phyloP scores from a whole-genome alignment of 768 basidiomycete genomes.

The Kwoniella sp. region DNA sequence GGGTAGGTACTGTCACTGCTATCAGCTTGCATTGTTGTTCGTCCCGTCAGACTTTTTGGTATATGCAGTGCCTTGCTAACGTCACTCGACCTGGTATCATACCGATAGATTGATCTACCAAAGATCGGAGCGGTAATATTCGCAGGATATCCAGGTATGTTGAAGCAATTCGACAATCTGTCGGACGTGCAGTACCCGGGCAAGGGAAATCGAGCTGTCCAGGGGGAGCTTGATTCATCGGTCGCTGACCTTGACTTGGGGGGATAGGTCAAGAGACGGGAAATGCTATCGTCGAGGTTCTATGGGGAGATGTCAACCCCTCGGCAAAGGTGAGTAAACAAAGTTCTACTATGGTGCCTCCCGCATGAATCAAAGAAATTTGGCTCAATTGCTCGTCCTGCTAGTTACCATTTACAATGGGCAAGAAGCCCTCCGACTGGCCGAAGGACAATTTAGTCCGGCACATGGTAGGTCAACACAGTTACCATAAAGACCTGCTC shows the following conservation, averaged over 20 bases:
- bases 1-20: constrained; percentile 29
- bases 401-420: constrained; percentile 54
- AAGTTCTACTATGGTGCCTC: no score
- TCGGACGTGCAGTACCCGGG: no score
- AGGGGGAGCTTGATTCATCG: no score
- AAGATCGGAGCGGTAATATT: constrained; percentile 54
- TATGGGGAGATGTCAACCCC: constrained; percentile 52
- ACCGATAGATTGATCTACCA: constrained; percentile 52
- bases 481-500: no score
- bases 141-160: constrained; percentile 48
- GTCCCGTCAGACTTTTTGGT: no score
- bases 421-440: constrained; percentile 45
- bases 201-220: no score
- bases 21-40: no score
- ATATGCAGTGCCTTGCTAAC: no score
- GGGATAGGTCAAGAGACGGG: constrained; percentile 48
- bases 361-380: no score
- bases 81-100: no score
- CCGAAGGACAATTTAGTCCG: constrained; percentile 48
- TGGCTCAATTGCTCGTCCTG: no score
- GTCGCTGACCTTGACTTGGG: not conserved
- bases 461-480: constrained; percentile 31
- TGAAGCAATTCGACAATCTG: no score
- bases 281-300: constrained; percentile 51
- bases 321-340: constrained; percentile 40